Conservation (phyloP, 768 basidiomycete species). For the Hydnomerulius pinastri region DNA sequence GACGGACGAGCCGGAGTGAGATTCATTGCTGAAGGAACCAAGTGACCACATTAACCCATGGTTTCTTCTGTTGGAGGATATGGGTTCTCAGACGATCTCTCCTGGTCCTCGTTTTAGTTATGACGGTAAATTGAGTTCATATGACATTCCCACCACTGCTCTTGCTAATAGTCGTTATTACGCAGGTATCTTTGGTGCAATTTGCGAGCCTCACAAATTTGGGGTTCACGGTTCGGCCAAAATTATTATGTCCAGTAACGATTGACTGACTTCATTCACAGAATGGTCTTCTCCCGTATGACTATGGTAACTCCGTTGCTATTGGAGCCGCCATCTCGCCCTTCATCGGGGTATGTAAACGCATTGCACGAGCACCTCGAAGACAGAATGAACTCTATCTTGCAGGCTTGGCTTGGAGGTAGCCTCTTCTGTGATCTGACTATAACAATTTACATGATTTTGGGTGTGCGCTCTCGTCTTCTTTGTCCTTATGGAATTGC, state of each 20-base stretch:
- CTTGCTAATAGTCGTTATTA: neutral
- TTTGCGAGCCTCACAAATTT: slow-evolving; percentile 15
- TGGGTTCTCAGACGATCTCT: neutral
- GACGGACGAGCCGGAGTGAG: neutral
- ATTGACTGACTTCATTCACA: neutral
- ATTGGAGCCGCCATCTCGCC: no score
- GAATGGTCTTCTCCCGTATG: slow-evolving; percentile 3
- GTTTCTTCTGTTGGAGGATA: slow-evolving; percentile 27
- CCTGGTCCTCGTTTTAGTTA: slow-evolving; percentile 7
- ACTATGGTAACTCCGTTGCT: no score
- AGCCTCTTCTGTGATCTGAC: slow-evolving; percentile 16
- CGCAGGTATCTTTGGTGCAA: slow-evolving; percentile 26
- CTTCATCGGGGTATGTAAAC: slow-evolving; percentile 12
- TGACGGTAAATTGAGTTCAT: slow-evolving; percentile 16
- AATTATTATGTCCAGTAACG: neutral
- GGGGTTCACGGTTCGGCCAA: neutral
- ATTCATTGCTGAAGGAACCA: neutral
- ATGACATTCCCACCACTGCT: neutral
- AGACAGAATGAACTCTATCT: neutral
- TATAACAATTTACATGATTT: slow-evolving; percentile 23
- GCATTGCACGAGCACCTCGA: no score
- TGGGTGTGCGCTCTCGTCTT: slow-evolving; percentile 7
- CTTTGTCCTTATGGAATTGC: neutral
- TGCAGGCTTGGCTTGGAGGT: slow-evolving; percentile 23
- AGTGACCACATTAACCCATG: slow-evolving; percentile 20